Conservation (phyloP, 2,329 filamentous ascomycete genomes). For the Apiospora sp. region DNA sequence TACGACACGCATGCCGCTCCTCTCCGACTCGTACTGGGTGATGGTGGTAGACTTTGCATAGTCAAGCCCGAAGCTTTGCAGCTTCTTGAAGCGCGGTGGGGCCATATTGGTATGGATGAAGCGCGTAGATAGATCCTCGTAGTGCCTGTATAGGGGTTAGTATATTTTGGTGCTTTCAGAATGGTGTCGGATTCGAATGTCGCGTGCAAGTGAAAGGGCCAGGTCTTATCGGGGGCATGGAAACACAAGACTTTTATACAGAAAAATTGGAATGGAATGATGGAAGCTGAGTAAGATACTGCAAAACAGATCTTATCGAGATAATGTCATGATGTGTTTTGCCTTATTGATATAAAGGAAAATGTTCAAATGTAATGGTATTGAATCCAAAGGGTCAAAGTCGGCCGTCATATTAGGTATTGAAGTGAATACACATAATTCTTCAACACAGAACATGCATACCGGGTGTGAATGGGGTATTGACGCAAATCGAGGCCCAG, state of each 20-base stretch:
- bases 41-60: constrained; percentile 83
- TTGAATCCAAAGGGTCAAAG: background rate
- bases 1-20: constrained; percentile 93
- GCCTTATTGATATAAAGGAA: no score
- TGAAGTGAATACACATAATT: background rate
- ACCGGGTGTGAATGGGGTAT: background rate
- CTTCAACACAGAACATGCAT: background rate
- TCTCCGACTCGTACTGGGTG: constrained; percentile 93
- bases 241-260: background rate
- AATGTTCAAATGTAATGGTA: background rate
- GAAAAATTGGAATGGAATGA: background rate
- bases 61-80: constrained; percentile 87
- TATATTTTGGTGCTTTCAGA: background rate
- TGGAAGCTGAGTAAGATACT: background rate
- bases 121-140: background rate
- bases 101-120: constrained; percentile 57
- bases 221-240: background rate
- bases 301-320: background rate
- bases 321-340: background rate
- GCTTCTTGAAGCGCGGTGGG: constrained; percentile 75
- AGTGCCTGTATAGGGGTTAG: background rate
- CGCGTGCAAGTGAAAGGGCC: background rate
- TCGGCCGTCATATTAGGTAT: background rate
- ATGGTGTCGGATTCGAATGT: background rate
- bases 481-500: background rate